Evolutionary conservation across 345 rosid species (phyloP).

Genomic region (Eucalyptus erythrocorys): DNA sequence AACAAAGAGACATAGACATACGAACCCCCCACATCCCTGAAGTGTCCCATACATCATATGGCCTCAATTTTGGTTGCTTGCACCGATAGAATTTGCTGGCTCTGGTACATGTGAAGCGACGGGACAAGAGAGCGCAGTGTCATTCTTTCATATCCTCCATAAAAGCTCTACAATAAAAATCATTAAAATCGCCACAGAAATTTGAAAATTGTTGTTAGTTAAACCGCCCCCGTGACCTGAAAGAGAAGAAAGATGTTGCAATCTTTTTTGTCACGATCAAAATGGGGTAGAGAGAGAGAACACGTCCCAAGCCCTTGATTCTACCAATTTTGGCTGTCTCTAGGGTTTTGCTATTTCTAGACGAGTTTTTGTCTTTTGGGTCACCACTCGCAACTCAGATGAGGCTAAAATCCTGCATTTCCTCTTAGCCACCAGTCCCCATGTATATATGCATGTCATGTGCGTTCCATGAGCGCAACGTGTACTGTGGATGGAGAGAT

Average conservation of each 20-base stretch:
- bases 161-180: background rate
- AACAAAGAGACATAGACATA: background rate
- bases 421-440: background rate
- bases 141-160: background rate
- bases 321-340: background rate
- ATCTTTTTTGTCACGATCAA: background rate
- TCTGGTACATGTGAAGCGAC: background rate
- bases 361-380: background rate
- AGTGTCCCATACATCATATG: background rate
- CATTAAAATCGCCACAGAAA: background rate
- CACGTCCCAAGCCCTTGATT: background rate
- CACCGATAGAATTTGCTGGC: background rate
- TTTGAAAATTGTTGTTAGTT: background rate
- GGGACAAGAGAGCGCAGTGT: background rate
- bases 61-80: background rate
- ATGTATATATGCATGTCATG: background rate
- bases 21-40: background rate
- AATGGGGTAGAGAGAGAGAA: background rate
- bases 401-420: background rate
- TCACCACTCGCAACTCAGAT: background rate
- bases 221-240: background rate
- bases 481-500: background rate
- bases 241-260: background rate
- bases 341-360: background rate
- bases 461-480: background rate